Evolutionary conservation across 2,329 filamentous ascomycete species (phyloP), one percentile per base, ranked within the genome.

Genomic region (Epichloe amarillans): DNA sequence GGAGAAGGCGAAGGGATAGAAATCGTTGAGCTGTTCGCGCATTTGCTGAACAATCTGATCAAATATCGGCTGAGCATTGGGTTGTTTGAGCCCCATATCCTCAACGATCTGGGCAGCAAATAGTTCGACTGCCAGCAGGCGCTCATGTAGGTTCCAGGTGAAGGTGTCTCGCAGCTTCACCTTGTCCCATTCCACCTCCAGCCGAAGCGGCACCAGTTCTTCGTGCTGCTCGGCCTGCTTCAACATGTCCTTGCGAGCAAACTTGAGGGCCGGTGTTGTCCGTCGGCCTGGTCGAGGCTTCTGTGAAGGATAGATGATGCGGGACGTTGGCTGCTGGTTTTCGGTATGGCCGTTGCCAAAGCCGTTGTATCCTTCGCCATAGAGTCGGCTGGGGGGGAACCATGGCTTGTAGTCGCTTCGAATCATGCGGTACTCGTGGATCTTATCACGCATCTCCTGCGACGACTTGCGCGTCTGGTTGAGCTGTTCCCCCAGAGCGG

Each of bases 101-200:
- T 98, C 93, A 5, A 97, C 80, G 19, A 98, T 74, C 64, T 93
- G 89, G 52, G 88, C 82, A 1, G 90, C 87, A 65, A 97, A 97
- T 11, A 93, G 67, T 52, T 95, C 85, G 19, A 84, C 80, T 21
- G 80, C 76, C 3, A 94, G 79, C 12, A 93, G 77, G 52, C 90
- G 84, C 65, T 98, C 93, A 69, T 96, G 88, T 37, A 97, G 75
- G 66, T 98, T 98, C 90, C 91, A 98, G 3, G 93, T 97, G 59
- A 98, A 96, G 1, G 93, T 97, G 67, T 98, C 93, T 65, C 93
- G 86, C 54, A 98, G 75, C 68, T 93, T 93, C 60, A 97, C 80
- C 71, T 95, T 95, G 58, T 97, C 91, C 77, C 87, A 86, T 62
- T 98, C 93, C 47, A 97, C 87, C 60, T 98, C 93, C 50, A 98